Conservation (phyloP, 148 eudicot species). For the Rhododendron molle region DNA sequence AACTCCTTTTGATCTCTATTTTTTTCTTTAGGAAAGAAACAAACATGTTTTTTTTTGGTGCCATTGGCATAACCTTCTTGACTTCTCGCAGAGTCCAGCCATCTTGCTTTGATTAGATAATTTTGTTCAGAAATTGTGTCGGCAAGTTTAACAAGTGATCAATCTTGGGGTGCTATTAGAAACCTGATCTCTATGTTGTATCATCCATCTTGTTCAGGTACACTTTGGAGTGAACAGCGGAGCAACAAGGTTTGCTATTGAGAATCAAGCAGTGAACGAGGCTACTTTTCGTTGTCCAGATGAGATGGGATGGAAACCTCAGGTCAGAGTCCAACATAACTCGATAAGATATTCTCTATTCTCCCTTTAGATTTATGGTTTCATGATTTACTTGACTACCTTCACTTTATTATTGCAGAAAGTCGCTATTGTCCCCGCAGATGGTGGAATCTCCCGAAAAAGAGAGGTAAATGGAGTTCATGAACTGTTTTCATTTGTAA, state of each 20-base stretch:
- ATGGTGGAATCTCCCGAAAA: conserved; percentile 67
- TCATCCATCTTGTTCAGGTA: conserved; percentile 42
- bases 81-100: background rate
- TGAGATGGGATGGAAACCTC: conserved; percentile 99
- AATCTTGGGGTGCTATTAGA: background rate
- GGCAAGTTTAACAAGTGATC: background rate
- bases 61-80: background rate
- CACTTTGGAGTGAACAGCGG: conserved; percentile 95
- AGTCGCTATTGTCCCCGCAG: conserved; percentile 79
- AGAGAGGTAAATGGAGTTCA: conserved; percentile 55
- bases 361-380: background rate
- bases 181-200: background rate
- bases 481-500: background rate
- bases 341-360: background rate
- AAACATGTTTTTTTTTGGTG: background rate
- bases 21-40: background rate
- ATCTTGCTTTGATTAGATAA: background rate
- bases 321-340: conserved; percentile 51
- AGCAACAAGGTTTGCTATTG: conserved; percentile 82
- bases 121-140: background rate
- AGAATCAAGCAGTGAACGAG: conserved; percentile 85
- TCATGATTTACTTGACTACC: conserved; percentile 8
- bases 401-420: conserved; percentile 49
- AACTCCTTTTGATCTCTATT: background rate
- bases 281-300: conserved; percentile 97